A percentile compares a stretch with the other conserved stretches of the same genome.
phyloP scores from a whole-genome alignment of 306 rosid species.

The Myrica gale region DNA sequence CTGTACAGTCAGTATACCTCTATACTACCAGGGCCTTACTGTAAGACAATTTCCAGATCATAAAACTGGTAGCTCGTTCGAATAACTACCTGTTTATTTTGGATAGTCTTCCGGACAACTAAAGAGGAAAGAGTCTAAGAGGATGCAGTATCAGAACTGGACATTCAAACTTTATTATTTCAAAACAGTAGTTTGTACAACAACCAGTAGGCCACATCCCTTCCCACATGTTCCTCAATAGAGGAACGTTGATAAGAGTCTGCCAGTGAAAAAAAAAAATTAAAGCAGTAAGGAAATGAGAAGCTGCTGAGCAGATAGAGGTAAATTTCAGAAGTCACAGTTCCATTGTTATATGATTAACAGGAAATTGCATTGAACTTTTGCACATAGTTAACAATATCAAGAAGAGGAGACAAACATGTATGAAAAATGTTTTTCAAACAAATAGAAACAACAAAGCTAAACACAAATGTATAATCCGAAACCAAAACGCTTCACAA shows the following conservation, averaged over 20 bases:
- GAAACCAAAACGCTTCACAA: conserved; percentile 15
- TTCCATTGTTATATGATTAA: not conserved
- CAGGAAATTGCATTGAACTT: not conserved
- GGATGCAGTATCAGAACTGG: not conserved
- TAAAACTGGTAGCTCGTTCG: not conserved
- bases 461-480: conserved; percentile 14
- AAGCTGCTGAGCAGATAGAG: not conserved
- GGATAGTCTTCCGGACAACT: too few species aligned
- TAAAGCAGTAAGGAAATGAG: not conserved
- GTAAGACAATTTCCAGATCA: not conserved
- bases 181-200: not conserved
- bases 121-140: too few species aligned
- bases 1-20: not conserved
- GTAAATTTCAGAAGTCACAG: not conserved
- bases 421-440: conserved; percentile 8
- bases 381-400: not conserved
- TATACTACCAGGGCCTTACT: not conserved
- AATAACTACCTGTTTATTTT: not conserved
- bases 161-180: not conserved
- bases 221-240: not conserved
- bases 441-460: conserved; percentile 2
- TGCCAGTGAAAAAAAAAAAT: not conserved
- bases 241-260: not conserved
- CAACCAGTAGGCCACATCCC: not conserved
- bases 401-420: not conserved